Evolutionary conservation across 371 early-diverging fungal genomes (phyloP).

Genomic region (Mortierella sp.): DNA sequence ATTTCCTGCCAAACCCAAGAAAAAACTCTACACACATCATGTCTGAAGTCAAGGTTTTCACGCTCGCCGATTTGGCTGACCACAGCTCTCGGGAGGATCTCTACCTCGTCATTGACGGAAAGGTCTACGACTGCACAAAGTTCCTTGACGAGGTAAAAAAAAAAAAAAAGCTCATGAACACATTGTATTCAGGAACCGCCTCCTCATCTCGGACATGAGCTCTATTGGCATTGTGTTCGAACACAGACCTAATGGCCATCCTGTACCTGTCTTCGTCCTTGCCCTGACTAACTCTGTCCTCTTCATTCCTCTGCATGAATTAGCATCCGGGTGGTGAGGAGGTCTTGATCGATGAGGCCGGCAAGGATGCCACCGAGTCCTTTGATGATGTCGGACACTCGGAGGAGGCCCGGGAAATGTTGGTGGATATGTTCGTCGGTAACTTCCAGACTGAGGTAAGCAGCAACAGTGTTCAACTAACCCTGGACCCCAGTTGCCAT

Average conservation of each 20-base stretch:
- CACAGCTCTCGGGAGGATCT: conserved; percentile 68
- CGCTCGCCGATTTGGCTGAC: conserved; percentile 68
- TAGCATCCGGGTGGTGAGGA: conserved; percentile 91
- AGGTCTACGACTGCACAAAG: conserved; percentile 86
- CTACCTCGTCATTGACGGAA: conserved; percentile 81
- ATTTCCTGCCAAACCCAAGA: conserved; percentile 2
- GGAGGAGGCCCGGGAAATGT: conserved; percentile 88
- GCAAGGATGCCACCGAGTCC: conserved; percentile 90
- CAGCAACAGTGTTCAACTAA: not conserved
- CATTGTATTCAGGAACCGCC: not conserved
- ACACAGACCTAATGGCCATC: not conserved
- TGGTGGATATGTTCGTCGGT: conserved; percentile 79
- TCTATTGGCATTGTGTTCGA: not conserved
- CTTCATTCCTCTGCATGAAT: not conserved
- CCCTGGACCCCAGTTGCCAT: too few species aligned
- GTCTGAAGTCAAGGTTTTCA: conserved; percentile 56
- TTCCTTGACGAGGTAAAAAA: conserved; percentile 76
- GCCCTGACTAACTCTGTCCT: not conserved
- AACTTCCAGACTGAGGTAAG: conserved; percentile 73
- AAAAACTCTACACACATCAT: conserved; percentile 31
- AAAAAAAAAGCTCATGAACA: not conserved
- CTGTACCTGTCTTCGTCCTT: not conserved
- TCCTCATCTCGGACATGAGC: conserved; percentile 2
- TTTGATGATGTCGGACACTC: conserved; percentile 98
- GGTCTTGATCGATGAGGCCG: conserved; percentile 81